phyloP scores from a whole-genome alignment of 345 rosid species.

The Melaleuca alternifolia region DNA sequence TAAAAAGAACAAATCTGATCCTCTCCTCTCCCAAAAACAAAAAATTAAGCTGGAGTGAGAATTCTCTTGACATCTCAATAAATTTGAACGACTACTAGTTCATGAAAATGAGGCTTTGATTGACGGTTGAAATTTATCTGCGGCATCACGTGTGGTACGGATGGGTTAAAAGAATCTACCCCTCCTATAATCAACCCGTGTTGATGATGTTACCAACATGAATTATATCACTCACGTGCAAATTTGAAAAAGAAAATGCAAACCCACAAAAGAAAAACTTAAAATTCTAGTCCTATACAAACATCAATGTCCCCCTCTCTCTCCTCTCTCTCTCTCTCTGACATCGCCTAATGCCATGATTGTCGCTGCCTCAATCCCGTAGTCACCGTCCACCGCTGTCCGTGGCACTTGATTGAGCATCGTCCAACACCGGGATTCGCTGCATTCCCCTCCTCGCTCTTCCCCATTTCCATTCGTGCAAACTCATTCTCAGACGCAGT shows the following conservation, averaged over 20 bases:
- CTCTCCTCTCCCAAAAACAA: not conserved
- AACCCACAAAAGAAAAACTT: not conserved
- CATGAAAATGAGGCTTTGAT: not conserved
- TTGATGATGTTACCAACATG: not conserved
- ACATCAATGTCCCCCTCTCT: not conserved
- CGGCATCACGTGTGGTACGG: not conserved
- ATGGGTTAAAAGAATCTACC: not conserved
- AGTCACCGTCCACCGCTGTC: not conserved
- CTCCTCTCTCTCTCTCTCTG: not conserved
- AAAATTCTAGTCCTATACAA: not conserved
- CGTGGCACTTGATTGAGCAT: not conserved
- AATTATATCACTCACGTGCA: not conserved
- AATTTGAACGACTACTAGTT: not conserved
- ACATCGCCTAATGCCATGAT: not conserved
- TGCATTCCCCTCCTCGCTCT: not conserved
- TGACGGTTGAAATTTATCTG: not conserved
- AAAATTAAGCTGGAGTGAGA: not conserved
- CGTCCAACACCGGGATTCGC: not conserved
- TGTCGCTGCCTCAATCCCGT: not conserved
- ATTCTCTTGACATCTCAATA: no score
- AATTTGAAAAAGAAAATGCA: not conserved
- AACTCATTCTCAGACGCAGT: not conserved
- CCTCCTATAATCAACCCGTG: not conserved
- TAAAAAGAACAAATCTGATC: not conserved
- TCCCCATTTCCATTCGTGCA: not conserved